Evolutionary conservation across 2,329 filamentous ascomycete genomes (phyloP).

Genomic region (Nothophaeocryptopus gaeumannii): DNA sequence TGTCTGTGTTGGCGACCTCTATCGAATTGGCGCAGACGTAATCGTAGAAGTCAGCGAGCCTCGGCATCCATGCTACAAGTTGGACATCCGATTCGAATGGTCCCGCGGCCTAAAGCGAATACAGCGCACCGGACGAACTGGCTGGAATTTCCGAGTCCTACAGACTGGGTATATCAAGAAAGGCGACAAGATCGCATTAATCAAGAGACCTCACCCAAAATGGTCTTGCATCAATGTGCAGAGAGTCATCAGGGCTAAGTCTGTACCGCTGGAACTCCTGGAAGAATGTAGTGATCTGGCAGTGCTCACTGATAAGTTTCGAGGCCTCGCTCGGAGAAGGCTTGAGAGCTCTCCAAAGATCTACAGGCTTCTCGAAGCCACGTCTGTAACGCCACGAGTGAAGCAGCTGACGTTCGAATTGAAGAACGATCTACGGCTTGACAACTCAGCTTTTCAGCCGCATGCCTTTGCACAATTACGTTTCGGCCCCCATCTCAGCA

Average conservation of each 20-base stretch:
- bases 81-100: conserved; percentile 58
- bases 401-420: conserved; percentile 13
- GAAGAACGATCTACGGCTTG: background rate
- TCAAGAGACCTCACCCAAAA: conserved; percentile 54
- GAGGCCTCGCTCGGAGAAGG: conserved; percentile 24
- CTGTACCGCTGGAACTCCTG: conserved; percentile 51
- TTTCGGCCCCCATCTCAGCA: conserved; percentile 54
- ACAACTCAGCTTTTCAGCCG: conserved; percentile 35
- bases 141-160: conserved; percentile 19
- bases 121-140: conserved; percentile 13
- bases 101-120: conserved; percentile 10
- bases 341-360: conserved; percentile 36
- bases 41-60: conserved; percentile 58
- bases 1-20: conserved; percentile 60
- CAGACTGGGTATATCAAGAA: conserved; percentile 49
- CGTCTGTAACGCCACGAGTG: conserved; percentile 7
- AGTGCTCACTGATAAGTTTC: conserved; percentile 15
- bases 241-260: conserved; percentile 45
- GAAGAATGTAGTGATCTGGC: conserved; percentile 44
- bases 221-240: conserved; percentile 65
- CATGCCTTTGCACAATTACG: conserved; percentile 59
- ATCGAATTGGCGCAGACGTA: conserved; percentile 48
- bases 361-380: conserved; percentile 4
- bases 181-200: conserved; percentile 57
- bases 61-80: conserved; percentile 63